Evolutionary conservation across 176 grass and related monocot species (phyloP), one percentile per base, ranked within the genome.

Genomic region (Pontederia paniculata): DNA sequence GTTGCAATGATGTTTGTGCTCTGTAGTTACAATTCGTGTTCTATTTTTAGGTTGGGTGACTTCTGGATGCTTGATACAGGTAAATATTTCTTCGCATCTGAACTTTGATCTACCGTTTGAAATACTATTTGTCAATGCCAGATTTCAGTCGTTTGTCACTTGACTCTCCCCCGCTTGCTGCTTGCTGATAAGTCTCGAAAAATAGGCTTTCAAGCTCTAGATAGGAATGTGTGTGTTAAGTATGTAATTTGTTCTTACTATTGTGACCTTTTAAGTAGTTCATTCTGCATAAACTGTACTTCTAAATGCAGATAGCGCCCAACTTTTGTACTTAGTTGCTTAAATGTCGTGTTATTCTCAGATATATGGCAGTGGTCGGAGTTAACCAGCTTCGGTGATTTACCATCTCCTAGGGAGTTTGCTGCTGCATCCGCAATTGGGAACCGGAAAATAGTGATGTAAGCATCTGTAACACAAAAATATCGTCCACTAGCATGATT

Each of bases 21-120:
- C 63, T 70, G 20, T 77, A 61, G 63, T 52, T 43, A 5, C 53
- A 17, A 37, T 48, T 46, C 54, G 18, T 75, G 23, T 73, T 50
- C 60, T 19, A 54, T 63, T 59, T 0, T 42, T 43, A 97, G 91
- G 57, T 74, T 97, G 73, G 86, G 91, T 43, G 91, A 97, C 44
- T 97, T 97, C 46, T 97, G 91, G 91, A 97, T 97, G 91, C 83
- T 97, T 16, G 91, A 97, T 74, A 97, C 86, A 0, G 83, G 83
- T 97, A 69, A 63, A 7, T 19, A 10, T 61, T 37, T 82, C 12
- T 20, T 13, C 52, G 2, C 22, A 52, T 23, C 31, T 14, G 44
- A 58, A 53, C 15, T 45, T 18, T 42, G 4, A 9, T 52, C 52
- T 55, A 14, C 54, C 21, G 9, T 63, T 46, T 63, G 14, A 22